These are phyloP conservation scores for Rugosomyces carneus DNA, from an alignment of 1,284 basidiomycete genomes.

Conservation along the genomic window DNA sequence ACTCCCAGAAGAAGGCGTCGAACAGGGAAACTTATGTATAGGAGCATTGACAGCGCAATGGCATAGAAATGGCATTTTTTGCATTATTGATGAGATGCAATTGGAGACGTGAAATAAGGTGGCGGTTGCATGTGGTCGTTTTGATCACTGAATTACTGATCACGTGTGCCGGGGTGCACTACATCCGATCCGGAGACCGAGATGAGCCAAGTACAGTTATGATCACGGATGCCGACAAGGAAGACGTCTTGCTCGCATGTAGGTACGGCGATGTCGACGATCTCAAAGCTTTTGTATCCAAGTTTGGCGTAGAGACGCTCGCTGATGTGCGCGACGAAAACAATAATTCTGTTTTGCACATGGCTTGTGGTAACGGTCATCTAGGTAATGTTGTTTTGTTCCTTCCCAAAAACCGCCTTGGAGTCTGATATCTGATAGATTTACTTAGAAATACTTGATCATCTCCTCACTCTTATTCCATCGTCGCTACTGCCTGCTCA, in stretches of 20 bases:
- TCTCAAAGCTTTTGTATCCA: conserved; percentile 56
- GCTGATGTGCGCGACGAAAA: conserved; percentile 60
- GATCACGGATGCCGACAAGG: conserved; percentile 51
- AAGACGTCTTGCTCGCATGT: conserved; percentile 76
- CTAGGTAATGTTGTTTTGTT: conserved; percentile 45
- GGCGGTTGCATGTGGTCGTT: conserved; percentile 2
- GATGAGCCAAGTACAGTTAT: neutral
- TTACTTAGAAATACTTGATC: conserved; percentile 62
- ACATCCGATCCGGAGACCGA: neutral
- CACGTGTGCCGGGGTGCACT: neutral
- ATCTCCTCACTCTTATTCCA: conserved; percentile 60
- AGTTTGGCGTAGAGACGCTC: conserved; percentile 53
- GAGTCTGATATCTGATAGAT: conserved; percentile 41
- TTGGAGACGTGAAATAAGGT: neutral
- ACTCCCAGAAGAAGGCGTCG: no score
- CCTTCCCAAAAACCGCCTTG: conserved; percentile 2
- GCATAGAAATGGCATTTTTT: neutral
- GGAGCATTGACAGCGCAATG: neutral
- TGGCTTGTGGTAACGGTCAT: conserved; percentile 85
- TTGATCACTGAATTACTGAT: conserved; percentile 7
- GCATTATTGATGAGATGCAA: neutral
- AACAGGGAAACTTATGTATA: neutral
- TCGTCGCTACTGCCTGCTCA: conserved; percentile 49
- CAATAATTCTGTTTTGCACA: conserved; percentile 77
- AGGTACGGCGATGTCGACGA: conserved; percentile 85